These are phyloP conservation scores for Neostapfia colusana DNA, from an alignment of 176 grass and related monocot species.

Conservation along the genomic window DNA sequence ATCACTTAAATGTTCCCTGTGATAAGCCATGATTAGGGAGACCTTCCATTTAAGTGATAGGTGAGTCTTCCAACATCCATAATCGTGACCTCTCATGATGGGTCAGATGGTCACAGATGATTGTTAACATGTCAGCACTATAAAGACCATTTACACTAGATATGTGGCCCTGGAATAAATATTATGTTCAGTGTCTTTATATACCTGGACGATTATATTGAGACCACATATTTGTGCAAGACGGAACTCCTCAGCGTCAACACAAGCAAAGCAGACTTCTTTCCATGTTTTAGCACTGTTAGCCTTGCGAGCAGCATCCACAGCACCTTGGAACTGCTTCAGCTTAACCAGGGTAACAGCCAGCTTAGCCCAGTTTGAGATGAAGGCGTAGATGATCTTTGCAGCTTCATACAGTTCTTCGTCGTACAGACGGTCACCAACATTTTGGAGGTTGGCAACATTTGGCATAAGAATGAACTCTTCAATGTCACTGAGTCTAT, in stretches of 20 bases:
- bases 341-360: conserved; percentile 86
- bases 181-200: background rate
- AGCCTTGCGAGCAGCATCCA: conserved; percentile 94
- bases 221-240: conserved; percentile 94
- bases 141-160: too few relatives aligned
- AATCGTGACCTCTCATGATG: too few relatives aligned
- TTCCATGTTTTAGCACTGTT: conserved; percentile 97
- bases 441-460: conserved; percentile 96
- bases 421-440: conserved; percentile 87
- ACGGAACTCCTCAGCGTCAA: conserved; percentile 93
- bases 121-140: too few relatives aligned
- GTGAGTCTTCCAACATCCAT: too few relatives aligned
- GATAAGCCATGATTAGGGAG: too few relatives aligned
- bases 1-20: too few relatives aligned
- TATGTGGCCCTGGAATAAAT: conserved; percentile 16
- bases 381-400: conserved; percentile 96
- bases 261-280: conserved; percentile 97
- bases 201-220: conserved; percentile 92
- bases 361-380: conserved; percentile 97
- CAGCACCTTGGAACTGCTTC: conserved; percentile 96
- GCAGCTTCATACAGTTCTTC: conserved; percentile 95
- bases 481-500: conserved; percentile 84
- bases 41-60: too few relatives aligned
- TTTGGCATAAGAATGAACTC: conserved; percentile 98
- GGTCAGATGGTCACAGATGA: too few relatives aligned